phyloP scores from a whole-genome alignment of 2,329 filamentous ascomycete genomes.

The Oidium heveae region DNA sequence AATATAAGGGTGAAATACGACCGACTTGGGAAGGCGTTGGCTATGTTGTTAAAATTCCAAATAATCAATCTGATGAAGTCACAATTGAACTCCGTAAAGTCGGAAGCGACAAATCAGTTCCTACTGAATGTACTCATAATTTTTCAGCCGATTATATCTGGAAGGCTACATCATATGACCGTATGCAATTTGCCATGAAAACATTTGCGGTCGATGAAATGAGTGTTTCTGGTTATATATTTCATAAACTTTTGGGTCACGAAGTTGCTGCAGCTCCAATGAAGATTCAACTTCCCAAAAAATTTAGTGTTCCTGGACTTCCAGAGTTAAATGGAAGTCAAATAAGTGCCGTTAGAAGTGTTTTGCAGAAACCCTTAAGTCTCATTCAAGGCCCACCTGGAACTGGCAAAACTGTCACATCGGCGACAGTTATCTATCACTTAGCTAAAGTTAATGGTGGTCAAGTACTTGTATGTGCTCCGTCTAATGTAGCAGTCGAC shows the following conservation, averaged over 20 bases:
- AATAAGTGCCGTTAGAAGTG: constrained; percentile 86
- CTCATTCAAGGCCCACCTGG: constrained; percentile 92
- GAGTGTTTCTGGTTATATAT: constrained; percentile 96
- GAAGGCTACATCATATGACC: constrained; percentile 98
- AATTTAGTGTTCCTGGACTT: constrained; percentile 83
- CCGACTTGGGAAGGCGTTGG: constrained; percentile 91
- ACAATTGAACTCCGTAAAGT: constrained; percentile 84
- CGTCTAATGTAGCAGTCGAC: constrained; percentile 94
- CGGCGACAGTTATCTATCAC: constrained; percentile 95
- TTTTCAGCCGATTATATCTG: constrained; percentile 98
- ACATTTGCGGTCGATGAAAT: constrained; percentile 94
- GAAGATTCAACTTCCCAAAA: constrained; percentile 88
- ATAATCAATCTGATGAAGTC: constrained; percentile 96
- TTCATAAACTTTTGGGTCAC: constrained; percentile 85
- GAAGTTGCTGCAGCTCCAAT: constrained; percentile 85
- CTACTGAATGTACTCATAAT: constrained; percentile 88
- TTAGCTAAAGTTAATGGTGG: constrained; percentile 84
- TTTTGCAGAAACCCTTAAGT: constrained; percentile 77
- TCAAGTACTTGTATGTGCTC: constrained; percentile 86
- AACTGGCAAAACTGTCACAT: constrained; percentile 96
- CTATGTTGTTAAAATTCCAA: constrained; percentile 97
- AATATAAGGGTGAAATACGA: constrained; percentile 84
- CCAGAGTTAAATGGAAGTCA: constrained; percentile 91
- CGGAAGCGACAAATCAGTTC: constrained; percentile 85
- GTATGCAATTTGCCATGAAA: constrained; percentile 98